Base-by-base conservation (phyloP, 768 basidiomycete species). In the Podaxis sp. region DNA sequence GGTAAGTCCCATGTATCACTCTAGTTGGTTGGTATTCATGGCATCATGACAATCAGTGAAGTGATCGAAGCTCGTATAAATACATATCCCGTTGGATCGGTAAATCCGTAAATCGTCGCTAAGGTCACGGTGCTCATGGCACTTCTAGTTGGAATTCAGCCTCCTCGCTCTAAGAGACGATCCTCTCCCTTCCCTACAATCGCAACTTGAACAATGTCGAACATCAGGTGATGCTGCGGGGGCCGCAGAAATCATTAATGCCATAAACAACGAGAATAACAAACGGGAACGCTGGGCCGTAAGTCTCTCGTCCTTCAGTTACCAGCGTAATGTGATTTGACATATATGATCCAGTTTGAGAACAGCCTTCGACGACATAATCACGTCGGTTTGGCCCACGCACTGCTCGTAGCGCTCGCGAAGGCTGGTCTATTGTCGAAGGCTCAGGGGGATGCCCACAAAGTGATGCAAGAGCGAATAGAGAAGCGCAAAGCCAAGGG, bases 291-390 rank as follows among this genome's bases (percentile, higher is more conserved):
- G 87, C 47, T 94, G 93, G 93, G 87, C 87, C 55, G 92, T 94
- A 71, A 76, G 91, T 83, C 29, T 63, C 56, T 27, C 52, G 33
- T 19, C 54, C 33, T 63, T 57, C 63, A 50, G 64, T 65, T 58
- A 63, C 38, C 40, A 41, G 12, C 19, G 15, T 49, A 54, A 61
- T 63, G 36, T 41, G 55, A 49, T 61, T 54, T 66, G 56, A 52
- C 25, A 54, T 65, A 65, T 51, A 22, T 64, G 63, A 66, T 60
- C 15, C 67, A 94, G 91, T 93, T 94, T 65, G 92, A 95, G 75
- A 95, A 96, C 75, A 88, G 89, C 65, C 79, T 94, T 41, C 85
- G 94, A 43, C 80, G 87, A 67, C 94, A 96, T 69, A 96, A 96
- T 67, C 90, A 94, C 72, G 81, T 94, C 52, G 91, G 94, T 37